Evolutionary conservation across 2,329 filamentous ascomycete species (phyloP).

Genomic region (Chrysoporthe puriensis): DNA sequence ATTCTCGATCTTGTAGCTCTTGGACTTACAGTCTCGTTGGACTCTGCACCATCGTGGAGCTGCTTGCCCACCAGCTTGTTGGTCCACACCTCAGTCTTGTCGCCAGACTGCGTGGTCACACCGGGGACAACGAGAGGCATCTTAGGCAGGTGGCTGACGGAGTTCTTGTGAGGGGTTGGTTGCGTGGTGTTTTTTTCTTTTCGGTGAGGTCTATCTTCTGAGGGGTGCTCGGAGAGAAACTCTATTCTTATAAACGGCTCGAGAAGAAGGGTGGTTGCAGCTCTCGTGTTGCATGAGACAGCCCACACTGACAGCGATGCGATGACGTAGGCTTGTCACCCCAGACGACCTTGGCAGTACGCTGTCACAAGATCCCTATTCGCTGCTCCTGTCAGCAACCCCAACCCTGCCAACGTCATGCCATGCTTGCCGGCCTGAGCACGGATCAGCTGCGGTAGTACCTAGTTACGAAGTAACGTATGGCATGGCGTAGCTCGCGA

Average conservation of each 20-base stretch:
- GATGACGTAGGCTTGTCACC: constrained; percentile 23
- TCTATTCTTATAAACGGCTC: neutral
- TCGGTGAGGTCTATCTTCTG: neutral
- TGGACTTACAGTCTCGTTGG: constrained; percentile 55
- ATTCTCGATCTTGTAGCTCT: neutral
- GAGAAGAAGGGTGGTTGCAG: neutral
- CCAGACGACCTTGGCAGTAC: neutral
- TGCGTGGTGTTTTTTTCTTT: neutral
- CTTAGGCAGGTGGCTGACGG: constrained; percentile 37
- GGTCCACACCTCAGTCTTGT: constrained; percentile 60
- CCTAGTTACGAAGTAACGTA: too few relatives aligned
- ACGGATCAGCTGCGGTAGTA: too few relatives aligned
- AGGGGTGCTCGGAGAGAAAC: neutral
- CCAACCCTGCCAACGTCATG: constrained; percentile 15
- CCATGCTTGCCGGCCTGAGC: too few relatives aligned
- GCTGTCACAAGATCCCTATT: neutral
- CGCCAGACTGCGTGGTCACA: constrained; percentile 50
- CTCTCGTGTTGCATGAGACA: neutral
- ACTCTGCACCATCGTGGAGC: constrained; percentile 50
- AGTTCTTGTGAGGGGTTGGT: neutral
- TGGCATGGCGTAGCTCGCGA: too few relatives aligned
- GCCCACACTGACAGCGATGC: neutral
- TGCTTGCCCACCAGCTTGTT: constrained; percentile 69
- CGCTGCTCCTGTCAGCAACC: constrained; percentile 7
- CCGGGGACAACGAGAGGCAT: constrained; percentile 70